Evolutionary conservation across 441 rosid species (phyloP).

Genomic region (Cnidoscolus chayamansa): DNA sequence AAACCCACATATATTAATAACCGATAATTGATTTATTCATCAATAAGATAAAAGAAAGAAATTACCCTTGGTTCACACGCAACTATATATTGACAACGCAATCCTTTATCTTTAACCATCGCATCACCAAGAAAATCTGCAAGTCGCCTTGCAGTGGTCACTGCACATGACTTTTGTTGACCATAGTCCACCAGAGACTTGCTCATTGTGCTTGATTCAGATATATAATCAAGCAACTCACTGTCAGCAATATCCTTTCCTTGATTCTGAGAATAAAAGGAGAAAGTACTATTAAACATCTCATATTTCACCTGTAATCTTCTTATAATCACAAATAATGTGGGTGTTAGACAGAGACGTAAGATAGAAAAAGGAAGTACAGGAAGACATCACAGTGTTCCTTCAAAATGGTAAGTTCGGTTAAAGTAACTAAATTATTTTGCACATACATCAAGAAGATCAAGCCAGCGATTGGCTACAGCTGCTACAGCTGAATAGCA

Average conservation of each 20-base stretch:
- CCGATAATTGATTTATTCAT: slow-evolving; percentile 5
- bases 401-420: slow-evolving; percentile 15
- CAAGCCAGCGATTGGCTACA: slow-evolving; percentile 98
- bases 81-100: slow-evolving; percentile 96
- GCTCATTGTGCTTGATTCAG: slow-evolving; percentile 99
- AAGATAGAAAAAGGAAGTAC: background rate
- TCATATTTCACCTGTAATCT: slow-evolving; percentile 5
- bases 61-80: slow-evolving; percentile 94
- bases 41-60: slow-evolving; percentile 19
- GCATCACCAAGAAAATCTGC: slow-evolving; percentile 93
- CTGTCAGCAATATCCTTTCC: slow-evolving; percentile 90
- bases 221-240: slow-evolving; percentile 94
- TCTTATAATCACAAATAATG: slow-evolving; percentile 14
- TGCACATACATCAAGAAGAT: slow-evolving; percentile 86
- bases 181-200: slow-evolving; percentile 95
- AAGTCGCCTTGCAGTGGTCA: slow-evolving; percentile 96
- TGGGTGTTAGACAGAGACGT: background rate
- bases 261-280: slow-evolving; percentile 60
- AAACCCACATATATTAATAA: slow-evolving; percentile 3
- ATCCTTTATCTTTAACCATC: slow-evolving; percentile 98
- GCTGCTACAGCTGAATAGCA: slow-evolving; percentile 95
- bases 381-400: slow-evolving; percentile 2
- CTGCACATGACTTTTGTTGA: slow-evolving; percentile 95
- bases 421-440: slow-evolving; percentile 8
- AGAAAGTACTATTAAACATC: slow-evolving; percentile 22